phyloP scores from a whole-genome alignment of 1,284 basidiomycete species.

The Agaricales sp. region DNA sequence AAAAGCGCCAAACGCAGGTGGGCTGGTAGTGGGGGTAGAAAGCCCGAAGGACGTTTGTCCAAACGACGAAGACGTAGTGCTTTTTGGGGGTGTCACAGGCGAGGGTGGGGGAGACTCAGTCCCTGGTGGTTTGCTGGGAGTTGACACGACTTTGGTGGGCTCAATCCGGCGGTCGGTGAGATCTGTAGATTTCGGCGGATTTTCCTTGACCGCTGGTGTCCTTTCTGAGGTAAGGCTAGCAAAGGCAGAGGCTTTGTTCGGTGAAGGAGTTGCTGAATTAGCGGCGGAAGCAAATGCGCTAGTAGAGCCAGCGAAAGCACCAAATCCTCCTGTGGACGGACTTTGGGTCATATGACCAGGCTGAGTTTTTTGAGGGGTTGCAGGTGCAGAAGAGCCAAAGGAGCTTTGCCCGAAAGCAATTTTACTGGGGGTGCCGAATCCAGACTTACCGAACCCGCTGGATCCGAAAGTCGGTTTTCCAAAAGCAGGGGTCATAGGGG shows the following conservation, averaged over 20 bases:
- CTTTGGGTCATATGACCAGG: too few relatives aligned
- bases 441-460: background rate
- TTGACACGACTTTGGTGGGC: background rate
- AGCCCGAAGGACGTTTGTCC: too few relatives aligned
- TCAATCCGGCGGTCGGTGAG: too few relatives aligned
- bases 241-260: too few relatives aligned
- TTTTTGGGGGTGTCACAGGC: background rate
- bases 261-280: too few relatives aligned
- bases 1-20: background rate
- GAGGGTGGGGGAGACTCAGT: background rate
- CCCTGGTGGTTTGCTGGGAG: background rate
- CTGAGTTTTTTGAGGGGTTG: too few relatives aligned
- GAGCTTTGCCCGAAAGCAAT: slow-evolving; percentile 15
- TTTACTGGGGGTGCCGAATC: background rate
- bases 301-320: slow-evolving; percentile 15
- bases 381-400: slow-evolving; percentile 1
- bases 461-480: background rate
- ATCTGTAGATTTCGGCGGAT: background rate
- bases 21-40: background rate
- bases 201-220: background rate
- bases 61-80: background rate
- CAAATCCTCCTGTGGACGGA: slow-evolving; percentile 17
- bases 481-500: too few relatives aligned
- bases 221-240: background rate
- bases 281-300: too few relatives aligned